These are phyloP conservation scores for Dorcoceras hygrometricum DNA, from an alignment of 257 asterid species.

Conservation along the genomic window DNA sequence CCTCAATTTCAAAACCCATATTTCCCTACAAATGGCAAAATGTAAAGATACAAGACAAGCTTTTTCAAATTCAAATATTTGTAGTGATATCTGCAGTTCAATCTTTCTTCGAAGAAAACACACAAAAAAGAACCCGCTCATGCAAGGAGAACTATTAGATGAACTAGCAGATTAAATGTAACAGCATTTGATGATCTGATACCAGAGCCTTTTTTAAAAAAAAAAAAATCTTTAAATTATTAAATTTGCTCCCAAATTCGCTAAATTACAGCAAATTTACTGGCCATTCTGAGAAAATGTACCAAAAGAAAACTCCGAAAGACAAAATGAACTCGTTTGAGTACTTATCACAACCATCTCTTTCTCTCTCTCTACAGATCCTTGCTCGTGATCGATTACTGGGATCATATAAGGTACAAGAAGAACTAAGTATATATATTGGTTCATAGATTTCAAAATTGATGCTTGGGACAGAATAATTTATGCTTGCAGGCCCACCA, in stretches of 20 bases:
- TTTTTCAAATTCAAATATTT: too few species aligned
- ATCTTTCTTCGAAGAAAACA: too few species aligned
- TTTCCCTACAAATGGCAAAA: background rate
- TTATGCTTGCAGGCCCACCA: background rate
- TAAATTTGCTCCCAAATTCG: too few species aligned
- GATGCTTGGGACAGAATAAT: background rate
- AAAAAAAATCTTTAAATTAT: too few species aligned
- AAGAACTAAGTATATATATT: constrained; percentile 17
- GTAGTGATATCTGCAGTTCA: background rate
- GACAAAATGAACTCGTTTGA: background rate
- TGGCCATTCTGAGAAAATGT: too few species aligned
- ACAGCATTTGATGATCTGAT: background rate
- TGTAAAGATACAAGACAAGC: background rate
- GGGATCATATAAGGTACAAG: constrained; percentile 77
- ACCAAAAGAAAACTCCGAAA: background rate
- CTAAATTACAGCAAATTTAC: too few species aligned
- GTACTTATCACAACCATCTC: background rate
- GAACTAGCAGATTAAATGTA: too few species aligned
- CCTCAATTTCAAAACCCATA: background rate
- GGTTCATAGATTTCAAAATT: constrained; percentile 7
- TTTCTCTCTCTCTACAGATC: constrained; percentile 43
- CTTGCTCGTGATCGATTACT: constrained; percentile 83
- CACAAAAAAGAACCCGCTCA: background rate
- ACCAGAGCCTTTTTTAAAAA: too few species aligned
- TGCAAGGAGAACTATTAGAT: background rate